These are phyloP conservation scores for Berkeleyomyces rouxiae DNA, from an alignment of 2,329 filamentous ascomycete genomes.

Conservation along the genomic window DNA sequence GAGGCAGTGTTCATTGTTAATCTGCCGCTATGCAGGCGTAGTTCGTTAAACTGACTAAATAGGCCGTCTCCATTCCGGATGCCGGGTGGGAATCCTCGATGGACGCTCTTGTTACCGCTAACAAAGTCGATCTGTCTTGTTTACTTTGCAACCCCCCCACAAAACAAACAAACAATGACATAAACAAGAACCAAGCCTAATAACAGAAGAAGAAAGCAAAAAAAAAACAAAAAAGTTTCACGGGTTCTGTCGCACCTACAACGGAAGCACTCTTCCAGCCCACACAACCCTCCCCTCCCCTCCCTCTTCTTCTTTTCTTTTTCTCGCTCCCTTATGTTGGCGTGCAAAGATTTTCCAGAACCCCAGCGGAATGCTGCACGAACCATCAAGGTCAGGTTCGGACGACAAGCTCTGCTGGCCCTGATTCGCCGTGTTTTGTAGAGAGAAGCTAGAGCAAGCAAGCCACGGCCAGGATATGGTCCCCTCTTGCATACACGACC, in stretches of 20 bases:
- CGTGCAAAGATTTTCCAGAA: neutral
- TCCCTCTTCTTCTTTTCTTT: neutral
- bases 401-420: neutral
- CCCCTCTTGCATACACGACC: neutral
- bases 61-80: too few species aligned
- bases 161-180: neutral
- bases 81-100: too few species aligned
- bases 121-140: neutral
- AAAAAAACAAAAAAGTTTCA: neutral
- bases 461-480: neutral
- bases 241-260: neutral
- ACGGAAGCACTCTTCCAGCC: neutral
- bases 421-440: neutral
- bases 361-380: neutral
- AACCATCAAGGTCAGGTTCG: neutral
- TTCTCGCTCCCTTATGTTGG: neutral
- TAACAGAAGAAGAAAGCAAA: neutral
- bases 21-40: too few species aligned
- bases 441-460: neutral
- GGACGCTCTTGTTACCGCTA: neutral
- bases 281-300: neutral
- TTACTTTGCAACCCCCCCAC: neutral
- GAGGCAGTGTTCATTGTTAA: too few species aligned
- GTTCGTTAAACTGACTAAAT: too few species aligned
- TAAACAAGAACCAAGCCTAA: neutral